Evolutionary conservation across 164 flowering plant genomes (phyloP).

Genomic region (Liriodendron chinense): DNA sequence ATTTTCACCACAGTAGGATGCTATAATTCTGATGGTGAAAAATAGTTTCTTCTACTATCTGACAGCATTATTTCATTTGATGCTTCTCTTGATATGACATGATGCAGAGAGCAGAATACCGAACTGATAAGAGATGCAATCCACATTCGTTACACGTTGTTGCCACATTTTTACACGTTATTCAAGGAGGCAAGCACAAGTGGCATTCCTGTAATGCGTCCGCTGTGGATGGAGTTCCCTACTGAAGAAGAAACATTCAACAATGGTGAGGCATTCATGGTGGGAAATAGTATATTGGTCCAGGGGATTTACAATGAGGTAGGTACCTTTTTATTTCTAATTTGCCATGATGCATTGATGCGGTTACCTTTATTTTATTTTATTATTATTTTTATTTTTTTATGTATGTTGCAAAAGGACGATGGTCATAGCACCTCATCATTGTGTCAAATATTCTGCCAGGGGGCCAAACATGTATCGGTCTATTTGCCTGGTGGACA

Average conservation of each 20-base stretch:
- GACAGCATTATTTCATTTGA: not conserved
- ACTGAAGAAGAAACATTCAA: constrained; percentile 75
- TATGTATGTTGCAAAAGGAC: not conserved
- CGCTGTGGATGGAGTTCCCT: constrained; percentile 99
- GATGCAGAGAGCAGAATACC: constrained; percentile 73
- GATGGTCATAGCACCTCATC: not conserved
- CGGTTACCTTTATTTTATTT: no score
- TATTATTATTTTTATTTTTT: no score
- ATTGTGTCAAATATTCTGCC: constrained; percentile 7
- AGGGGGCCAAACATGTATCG: constrained; percentile 74
- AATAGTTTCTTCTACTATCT: not conserved
- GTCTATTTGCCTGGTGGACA: constrained; percentile 86
- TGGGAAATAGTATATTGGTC: constrained; percentile 81
- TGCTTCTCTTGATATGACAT: constrained; percentile 10
- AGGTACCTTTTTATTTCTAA: not conserved
- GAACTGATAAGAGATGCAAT: constrained; percentile 84
- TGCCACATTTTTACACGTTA: constrained; percentile 90
- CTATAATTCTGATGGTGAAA: not conserved
- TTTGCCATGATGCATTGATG: not conserved
- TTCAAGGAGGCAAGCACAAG: constrained; percentile 80
- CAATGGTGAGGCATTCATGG: constrained; percentile 98
- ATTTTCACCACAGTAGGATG: not conserved
- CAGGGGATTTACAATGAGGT: constrained; percentile 93
- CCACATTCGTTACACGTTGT: constrained; percentile 68
- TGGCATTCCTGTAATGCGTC: constrained; percentile 90